phyloP scores from a whole-genome alignment of 1,284 basidiomycete species.

The Pisolithus thermaeus region DNA sequence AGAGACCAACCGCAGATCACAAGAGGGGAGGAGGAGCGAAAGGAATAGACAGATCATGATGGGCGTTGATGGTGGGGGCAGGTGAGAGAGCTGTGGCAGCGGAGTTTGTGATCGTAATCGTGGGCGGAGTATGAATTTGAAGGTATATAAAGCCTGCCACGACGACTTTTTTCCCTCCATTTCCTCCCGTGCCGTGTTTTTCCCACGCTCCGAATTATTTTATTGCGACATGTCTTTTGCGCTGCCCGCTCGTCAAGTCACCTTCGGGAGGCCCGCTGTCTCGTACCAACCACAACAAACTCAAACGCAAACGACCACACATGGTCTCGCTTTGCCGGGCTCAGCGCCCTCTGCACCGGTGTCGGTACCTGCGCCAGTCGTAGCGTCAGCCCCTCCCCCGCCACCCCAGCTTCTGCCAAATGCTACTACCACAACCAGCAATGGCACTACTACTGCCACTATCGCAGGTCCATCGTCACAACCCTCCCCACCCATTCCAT shows the following conservation, averaged over 20 bases:
- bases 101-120: constrained; percentile 14
- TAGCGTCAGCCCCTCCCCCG: background rate
- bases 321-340: constrained; percentile 43
- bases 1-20: background rate
- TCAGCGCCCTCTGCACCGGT: constrained; percentile 32
- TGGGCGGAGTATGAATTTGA: constrained; percentile 27
- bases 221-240: constrained; percentile 55
- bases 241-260: constrained; percentile 70
- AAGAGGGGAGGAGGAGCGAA: constrained; percentile 1
- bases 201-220: constrained; percentile 21
- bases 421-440: constrained; percentile 21
- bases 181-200: constrained; percentile 25
- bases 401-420: constrained; percentile 24
- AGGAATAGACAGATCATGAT: constrained; percentile 10
- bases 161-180: constrained; percentile 8
- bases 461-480: constrained; percentile 49
- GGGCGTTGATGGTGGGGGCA: constrained; percentile 21
- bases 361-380: constrained; percentile 2
- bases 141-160: constrained; percentile 24
- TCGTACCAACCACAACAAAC: constrained; percentile 40
- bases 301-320: constrained; percentile 29
- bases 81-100: constrained; percentile 13
- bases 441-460: constrained; percentile 25
- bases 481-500: constrained; percentile 40
- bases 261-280: constrained; percentile 59